Percentiles rank a stretch among this genome's conserved stretches.
Conservation (phyloP, 1,284 basidiomycete genomes). For the Phlebopus sp. region DNA sequence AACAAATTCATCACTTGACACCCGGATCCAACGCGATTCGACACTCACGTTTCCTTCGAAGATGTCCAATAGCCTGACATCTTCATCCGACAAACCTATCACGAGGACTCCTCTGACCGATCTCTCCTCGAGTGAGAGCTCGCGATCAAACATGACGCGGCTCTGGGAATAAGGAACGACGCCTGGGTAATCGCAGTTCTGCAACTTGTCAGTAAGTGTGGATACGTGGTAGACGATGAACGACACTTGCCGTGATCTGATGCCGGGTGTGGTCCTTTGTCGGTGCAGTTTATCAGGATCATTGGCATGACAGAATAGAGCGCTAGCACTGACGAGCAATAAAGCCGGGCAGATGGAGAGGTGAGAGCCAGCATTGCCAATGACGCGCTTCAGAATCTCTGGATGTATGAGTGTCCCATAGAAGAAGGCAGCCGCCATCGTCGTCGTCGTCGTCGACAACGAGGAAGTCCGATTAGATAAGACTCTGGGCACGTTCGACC, state of each 20-base stretch:
- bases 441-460: not conserved
- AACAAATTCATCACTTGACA: slow-evolving; percentile 1
- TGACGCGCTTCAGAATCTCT: slow-evolving; percentile 61
- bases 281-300: slow-evolving; percentile 3
- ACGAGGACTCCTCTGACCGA: slow-evolving; percentile 73
- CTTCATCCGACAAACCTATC: slow-evolving; percentile 54
- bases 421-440: slow-evolving; percentile 65
- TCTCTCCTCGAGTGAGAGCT: slow-evolving; percentile 47
- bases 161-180: slow-evolving; percentile 58
- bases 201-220: slow-evolving; percentile 40
- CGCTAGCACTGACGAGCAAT: slow-evolving; percentile 38
- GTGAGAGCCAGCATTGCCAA: slow-evolving; percentile 54
- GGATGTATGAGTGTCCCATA: slow-evolving; percentile 84
- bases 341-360: slow-evolving; percentile 58
- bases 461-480: too few relatives aligned
- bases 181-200: slow-evolving; percentile 69
- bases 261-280: slow-evolving; percentile 75
- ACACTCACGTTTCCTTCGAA: slow-evolving; percentile 78
- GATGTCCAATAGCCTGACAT: slow-evolving; percentile 61
- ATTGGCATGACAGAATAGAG: slow-evolving; percentile 1
- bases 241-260: slow-evolving; percentile 44
- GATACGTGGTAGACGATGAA: not conserved
- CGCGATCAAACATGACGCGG: slow-evolving; percentile 39
- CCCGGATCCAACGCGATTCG: not conserved
- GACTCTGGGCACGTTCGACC: too few relatives aligned